phyloP scores from a whole-genome alignment of 2,329 filamentous ascomycete genomes.

The Paraphoma chrysanthemicola region DNA sequence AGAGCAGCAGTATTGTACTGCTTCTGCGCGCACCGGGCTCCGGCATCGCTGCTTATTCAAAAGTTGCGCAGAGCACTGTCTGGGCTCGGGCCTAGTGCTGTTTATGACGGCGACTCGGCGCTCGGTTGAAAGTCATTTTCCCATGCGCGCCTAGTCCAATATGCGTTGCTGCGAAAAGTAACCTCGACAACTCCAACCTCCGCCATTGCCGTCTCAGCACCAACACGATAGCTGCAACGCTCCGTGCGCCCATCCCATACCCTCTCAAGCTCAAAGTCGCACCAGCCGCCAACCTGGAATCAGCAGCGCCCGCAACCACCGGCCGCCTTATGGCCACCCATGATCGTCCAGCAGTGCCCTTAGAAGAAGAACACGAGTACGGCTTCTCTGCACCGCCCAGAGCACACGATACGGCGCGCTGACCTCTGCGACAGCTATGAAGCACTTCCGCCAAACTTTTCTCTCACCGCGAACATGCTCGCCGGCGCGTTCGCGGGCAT shows the following conservation, averaged over 20 bases:
- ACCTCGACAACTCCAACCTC: conserved; percentile 23
- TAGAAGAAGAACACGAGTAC: conserved; percentile 52
- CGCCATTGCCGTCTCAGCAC: conserved; percentile 18
- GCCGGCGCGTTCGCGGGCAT: conserved; percentile 97
- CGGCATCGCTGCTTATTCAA: conserved; percentile 22
- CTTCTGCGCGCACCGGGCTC: not conserved
- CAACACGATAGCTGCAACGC: conserved; percentile 15
- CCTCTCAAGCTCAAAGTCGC: conserved; percentile 7
- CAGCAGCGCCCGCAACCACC: conserved; percentile 35
- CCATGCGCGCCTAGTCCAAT: conserved; percentile 17
- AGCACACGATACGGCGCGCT: conserved; percentile 21
- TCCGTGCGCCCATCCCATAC: conserved; percentile 6
- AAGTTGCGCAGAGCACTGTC: conserved; percentile 4
- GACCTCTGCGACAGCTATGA: conserved; percentile 71
- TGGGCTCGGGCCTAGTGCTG: conserved; percentile 2
- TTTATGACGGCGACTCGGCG: conserved; percentile 30
- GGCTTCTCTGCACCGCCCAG: conserved; percentile 18
- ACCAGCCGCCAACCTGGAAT: conserved; percentile 45
- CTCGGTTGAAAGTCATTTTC: conserved; percentile 22
- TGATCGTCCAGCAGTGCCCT: conserved; percentile 43
- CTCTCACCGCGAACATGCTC: conserved; percentile 90
- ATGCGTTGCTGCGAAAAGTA: conserved; percentile 37
- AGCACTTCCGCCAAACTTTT: conserved; percentile 92
- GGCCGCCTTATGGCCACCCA: conserved; percentile 52
- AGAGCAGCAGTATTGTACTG: too few relatives aligned